Evolutionary conservation across 495 filamentous ascomycete species (phyloP).

Genomic region (Aspergillus funiculosus): DNA sequence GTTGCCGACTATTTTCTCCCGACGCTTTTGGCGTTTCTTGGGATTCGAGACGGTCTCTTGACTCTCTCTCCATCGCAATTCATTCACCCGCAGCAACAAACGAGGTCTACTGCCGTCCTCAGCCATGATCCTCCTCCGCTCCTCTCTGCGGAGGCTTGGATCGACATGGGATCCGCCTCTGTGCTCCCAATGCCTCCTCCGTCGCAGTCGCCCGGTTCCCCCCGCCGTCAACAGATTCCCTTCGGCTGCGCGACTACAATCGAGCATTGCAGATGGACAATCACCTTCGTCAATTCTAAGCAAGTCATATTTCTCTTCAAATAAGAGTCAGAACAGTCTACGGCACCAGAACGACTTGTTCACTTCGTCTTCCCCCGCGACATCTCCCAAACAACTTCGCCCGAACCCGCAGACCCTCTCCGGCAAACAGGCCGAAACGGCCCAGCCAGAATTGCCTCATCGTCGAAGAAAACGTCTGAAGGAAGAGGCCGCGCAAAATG

Average conservation of each 20-base stretch:
- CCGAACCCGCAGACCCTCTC: background rate
- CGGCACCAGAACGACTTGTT: constrained; percentile 22
- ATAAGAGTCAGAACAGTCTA: constrained; percentile 22
- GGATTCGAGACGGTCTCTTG: constrained; percentile 24
- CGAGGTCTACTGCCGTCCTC: constrained; percentile 13
- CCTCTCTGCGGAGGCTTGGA: constrained; percentile 33
- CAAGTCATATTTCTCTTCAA: constrained; percentile 41
- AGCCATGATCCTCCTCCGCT: constrained; percentile 42
- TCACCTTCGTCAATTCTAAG: constrained; percentile 25
- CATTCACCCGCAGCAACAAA: constrained; percentile 3
- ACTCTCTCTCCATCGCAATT: background rate
- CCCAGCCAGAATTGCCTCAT: constrained; percentile 40
- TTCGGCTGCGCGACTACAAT: constrained; percentile 29
- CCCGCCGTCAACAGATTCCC: constrained; percentile 30
- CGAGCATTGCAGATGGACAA: constrained; percentile 26
- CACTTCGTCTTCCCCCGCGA: constrained; percentile 26
- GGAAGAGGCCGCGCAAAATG: constrained; percentile 26
- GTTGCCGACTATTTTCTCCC: constrained; percentile 29
- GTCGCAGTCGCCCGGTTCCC: constrained; percentile 11
- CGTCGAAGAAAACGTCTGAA: constrained; percentile 48
- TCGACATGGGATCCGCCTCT: constrained; percentile 29
- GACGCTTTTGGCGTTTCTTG: background rate
- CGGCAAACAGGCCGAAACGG: constrained; percentile 16
- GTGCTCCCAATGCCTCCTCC: constrained; percentile 33
- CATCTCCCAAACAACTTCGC: constrained; percentile 12